Evolutionary conservation across 257 asterid genomes (phyloP).

Genomic region (Jacaranda mimosifolia): DNA sequence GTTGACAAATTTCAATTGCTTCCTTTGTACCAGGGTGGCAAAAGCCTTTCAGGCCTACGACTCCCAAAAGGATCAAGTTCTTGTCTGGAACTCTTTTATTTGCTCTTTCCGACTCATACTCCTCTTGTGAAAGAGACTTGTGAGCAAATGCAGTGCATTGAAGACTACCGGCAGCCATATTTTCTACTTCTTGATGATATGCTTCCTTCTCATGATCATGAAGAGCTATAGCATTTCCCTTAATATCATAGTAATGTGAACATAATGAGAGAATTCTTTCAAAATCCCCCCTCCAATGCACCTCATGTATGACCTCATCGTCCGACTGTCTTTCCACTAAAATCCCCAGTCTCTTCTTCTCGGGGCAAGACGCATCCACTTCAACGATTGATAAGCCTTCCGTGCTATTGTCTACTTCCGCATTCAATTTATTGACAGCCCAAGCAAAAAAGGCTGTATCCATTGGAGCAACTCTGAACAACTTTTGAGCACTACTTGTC

Average conservation of each 20-base stretch:
- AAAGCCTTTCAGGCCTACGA: constrained; percentile 17
- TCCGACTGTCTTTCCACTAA: neutral
- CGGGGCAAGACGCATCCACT: constrained; percentile 23
- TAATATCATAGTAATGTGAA: constrained; percentile 44
- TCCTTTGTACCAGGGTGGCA: constrained; percentile 26
- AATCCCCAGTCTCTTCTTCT: constrained; percentile 21
- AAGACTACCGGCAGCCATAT: constrained; percentile 58
- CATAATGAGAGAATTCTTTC: constrained; percentile 59
- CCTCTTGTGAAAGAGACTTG: constrained; percentile 29
- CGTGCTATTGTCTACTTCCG: constrained; percentile 15
- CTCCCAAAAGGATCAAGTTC: neutral
- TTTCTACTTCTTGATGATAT: constrained; percentile 39
- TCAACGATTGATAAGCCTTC: neutral
- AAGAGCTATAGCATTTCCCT: constrained; percentile 45
- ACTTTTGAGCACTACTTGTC: constrained; percentile 45
- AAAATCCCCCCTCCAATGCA: constrained; percentile 73
- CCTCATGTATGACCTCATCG: constrained; percentile 20
- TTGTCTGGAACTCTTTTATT: no score
- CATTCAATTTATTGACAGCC: constrained; percentile 35
- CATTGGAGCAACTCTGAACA: constrained; percentile 38
- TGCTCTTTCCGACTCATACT: no score
- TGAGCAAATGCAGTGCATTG: constrained; percentile 61
- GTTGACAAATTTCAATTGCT: constrained; percentile 58
- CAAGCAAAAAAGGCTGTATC: constrained; percentile 45
- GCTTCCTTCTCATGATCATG: constrained; percentile 30